Conservation (phyloP, 139 green algal genomes). For the Ulvella scutata region DNA sequence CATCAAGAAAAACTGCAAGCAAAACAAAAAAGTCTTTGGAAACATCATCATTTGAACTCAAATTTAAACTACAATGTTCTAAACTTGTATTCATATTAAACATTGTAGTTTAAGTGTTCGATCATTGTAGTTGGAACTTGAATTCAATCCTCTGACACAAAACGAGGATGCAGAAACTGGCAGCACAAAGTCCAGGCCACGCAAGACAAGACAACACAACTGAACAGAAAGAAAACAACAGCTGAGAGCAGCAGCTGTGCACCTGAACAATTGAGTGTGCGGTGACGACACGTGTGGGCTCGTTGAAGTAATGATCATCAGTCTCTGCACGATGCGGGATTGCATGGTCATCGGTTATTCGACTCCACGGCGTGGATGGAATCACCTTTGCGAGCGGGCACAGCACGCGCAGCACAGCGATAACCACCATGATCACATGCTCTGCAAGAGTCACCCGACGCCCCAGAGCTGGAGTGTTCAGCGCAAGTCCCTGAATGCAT, state of each 20-base stretch:
- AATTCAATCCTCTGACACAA: no score
- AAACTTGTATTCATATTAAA: no score
- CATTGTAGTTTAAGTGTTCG: no score
- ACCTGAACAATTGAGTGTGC: neutral
- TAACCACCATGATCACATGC: neutral
- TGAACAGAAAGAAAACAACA: no score
- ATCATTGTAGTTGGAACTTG: no score
- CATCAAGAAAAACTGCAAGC: neutral
- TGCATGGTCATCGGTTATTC: neutral
- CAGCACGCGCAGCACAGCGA: neutral
- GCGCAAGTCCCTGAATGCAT: neutral
- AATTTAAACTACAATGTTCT: no score
- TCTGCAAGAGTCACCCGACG: neutral
- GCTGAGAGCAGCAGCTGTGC: no score
- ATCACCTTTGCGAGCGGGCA: neutral
- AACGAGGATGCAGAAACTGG: no score
- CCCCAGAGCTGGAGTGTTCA: neutral
- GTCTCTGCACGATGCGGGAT: neutral
- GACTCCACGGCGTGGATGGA: neutral
- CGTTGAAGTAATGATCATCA: neutral
- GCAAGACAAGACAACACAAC: no score
- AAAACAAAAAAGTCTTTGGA: no score
- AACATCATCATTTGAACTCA: no score
- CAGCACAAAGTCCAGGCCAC: no score
- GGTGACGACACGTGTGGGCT: neutral